These are phyloP conservation scores for Rossbeevera mucosa DNA, from an alignment of 768 basidiomycete genomes.

Conservation along the genomic window DNA sequence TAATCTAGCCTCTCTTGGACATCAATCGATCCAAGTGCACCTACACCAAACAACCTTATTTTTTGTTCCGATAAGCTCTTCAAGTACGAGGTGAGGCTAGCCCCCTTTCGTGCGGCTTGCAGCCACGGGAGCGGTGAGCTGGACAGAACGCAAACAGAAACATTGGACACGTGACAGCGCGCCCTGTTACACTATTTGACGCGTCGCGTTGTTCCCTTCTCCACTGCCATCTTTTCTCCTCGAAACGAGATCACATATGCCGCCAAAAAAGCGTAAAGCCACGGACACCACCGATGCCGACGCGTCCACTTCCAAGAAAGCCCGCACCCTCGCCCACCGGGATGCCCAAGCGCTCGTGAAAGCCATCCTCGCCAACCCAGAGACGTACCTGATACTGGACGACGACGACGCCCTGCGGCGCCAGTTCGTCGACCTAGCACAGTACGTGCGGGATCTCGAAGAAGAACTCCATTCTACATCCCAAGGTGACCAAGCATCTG, in stretches of 20 bases:
- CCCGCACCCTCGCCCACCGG: slow-evolving; percentile 20
- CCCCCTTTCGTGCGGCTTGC: background rate
- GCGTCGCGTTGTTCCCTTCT: slow-evolving; percentile 9
- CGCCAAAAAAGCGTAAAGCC: slow-evolving; percentile 35
- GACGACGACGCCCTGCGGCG: slow-evolving; percentile 30
- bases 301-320: slow-evolving; percentile 27
- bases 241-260: slow-evolving; percentile 4
- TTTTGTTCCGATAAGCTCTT: background rate
- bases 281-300: slow-evolving; percentile 15
- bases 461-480: slow-evolving; percentile 22
- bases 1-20: background rate
- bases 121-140: background rate
- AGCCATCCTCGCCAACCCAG: slow-evolving; percentile 35
- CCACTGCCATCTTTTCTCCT: background rate
- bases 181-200: slow-evolving; percentile 20
- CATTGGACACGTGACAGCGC: slow-evolving; percentile 23
- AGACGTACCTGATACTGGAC: slow-evolving; percentile 34
- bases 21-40: background rate
- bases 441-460: slow-evolving; percentile 33
- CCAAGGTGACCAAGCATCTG: background rate
- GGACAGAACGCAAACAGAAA: background rate
- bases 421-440: slow-evolving; percentile 29
- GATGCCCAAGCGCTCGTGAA: slow-evolving; percentile 35
- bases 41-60: background rate
- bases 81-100: background rate